Evolutionary conservation across 2,329 filamentous ascomycete genomes (phyloP).

Genomic region (Colletotrichum orbiculare): DNA sequence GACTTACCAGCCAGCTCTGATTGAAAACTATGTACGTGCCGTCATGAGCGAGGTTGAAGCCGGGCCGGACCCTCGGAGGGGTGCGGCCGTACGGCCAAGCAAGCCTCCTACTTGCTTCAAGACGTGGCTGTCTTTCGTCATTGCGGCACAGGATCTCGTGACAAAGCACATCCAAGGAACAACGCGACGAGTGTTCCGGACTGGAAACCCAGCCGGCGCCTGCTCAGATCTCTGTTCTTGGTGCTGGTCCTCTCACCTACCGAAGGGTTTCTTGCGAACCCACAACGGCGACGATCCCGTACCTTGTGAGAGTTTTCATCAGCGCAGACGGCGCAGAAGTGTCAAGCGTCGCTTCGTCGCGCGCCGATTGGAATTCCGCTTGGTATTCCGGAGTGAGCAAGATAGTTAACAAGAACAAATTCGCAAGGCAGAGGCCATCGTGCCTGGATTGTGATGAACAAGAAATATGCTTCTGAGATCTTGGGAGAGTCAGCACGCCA

Average conservation of each 20-base stretch:
- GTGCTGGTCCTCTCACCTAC: slow-evolving; percentile 38
- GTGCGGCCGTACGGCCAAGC: slow-evolving; percentile 22
- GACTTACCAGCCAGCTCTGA: slow-evolving; percentile 45
- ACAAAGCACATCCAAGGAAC: slow-evolving; percentile 6
- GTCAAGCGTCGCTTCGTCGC: too few species aligned
- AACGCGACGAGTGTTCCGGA: slow-evolving; percentile 17
- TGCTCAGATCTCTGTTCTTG: slow-evolving; percentile 52
- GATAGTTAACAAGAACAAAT: too few species aligned
- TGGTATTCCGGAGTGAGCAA: too few species aligned
- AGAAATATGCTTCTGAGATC: too few species aligned
- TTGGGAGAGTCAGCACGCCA: too few species aligned
- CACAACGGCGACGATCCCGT: slow-evolving; percentile 32
- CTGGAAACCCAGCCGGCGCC: slow-evolving; percentile 27
- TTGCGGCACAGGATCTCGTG: slow-evolving; percentile 36
- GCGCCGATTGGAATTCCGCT: too few species aligned
- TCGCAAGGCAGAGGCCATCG: too few species aligned
- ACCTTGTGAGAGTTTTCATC: slow-evolving; percentile 40
- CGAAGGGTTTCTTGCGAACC: slow-evolving; percentile 28
- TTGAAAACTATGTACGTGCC: slow-evolving; percentile 52
- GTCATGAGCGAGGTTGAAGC: slow-evolving; percentile 35
- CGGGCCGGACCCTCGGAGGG: slow-evolving; percentile 22
- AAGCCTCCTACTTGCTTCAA: slow-evolving; percentile 19
- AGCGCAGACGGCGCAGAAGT: slow-evolving; percentile 36
- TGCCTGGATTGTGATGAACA: too few species aligned
- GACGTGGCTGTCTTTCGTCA: slow-evolving; percentile 39